A percentile compares a stretch with the other conserved stretches of the same genome.
Evolutionary conservation across 1,284 basidiomycete genomes (phyloP).

Genomic region (Phlebopus sp.): DNA sequence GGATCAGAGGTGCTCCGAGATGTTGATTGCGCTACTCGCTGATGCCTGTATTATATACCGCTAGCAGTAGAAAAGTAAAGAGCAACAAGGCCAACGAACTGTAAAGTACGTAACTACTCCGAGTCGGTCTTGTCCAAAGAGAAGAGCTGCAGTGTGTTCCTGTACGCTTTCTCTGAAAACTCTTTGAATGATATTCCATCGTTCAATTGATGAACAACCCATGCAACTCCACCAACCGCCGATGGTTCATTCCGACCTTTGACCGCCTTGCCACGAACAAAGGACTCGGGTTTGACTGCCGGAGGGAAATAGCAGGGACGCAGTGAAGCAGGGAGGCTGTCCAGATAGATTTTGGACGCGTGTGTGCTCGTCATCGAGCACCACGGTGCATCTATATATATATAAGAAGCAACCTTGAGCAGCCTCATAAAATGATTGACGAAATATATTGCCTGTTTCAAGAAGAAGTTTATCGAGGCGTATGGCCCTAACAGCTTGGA

Average conservation of each 20-base stretch:
- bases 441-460: constrained; percentile 62
- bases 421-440: not conserved
- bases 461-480: constrained; percentile 69
- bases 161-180: constrained; percentile 60
- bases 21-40: too few species aligned
- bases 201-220: constrained; percentile 65
- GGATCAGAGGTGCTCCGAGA: too few species aligned
- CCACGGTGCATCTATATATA: constrained; percentile 87
- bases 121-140: constrained; percentile 42
- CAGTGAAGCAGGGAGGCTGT: constrained; percentile 49
- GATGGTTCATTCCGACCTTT: constrained; percentile 86
- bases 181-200: constrained; percentile 54
- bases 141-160: constrained; percentile 69
- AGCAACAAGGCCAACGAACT: too few species aligned
- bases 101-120: not conserved
- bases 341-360: constrained; percentile 62
- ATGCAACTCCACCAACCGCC: constrained; percentile 73
- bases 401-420: constrained; percentile 3
- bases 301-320: constrained; percentile 52
- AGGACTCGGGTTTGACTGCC: constrained; percentile 67
- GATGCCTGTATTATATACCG: too few species aligned
- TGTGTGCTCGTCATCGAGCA: constrained; percentile 78
- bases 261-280: constrained; percentile 59
- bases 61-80: too few species aligned
- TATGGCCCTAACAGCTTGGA: constrained; percentile 60